Evolutionary conservation across 2,329 filamentous ascomycete species (phyloP), one percentile per base, ranked within the genome.

Genomic region (Clonostachys sp.): DNA sequence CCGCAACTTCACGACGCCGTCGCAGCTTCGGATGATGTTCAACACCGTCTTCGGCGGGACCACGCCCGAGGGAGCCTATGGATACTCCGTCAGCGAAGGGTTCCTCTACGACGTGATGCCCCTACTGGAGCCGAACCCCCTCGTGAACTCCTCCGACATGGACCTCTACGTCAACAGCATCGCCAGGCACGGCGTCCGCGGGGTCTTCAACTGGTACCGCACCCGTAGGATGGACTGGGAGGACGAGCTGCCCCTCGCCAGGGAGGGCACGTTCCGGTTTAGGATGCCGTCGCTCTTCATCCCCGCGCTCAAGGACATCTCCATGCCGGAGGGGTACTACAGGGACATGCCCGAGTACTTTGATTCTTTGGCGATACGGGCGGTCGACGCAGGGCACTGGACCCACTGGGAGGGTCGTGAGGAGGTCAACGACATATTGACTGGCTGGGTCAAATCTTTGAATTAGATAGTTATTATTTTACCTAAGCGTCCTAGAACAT

Each of bases 201-300:
- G 87, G 2, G 86, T 87, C 9, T 71, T 87, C 49, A 90, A 89
- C 65, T 95, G 88, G 87, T 96, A 96, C 68, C 81, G 88, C 41
- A 86, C 79, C 3, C 71, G 78, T 9, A 70, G 78, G 60, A 63
- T 83, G 50, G 94, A 94, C 63, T 86, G 74, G 60, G 77, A 87
- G 41, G 87, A 95, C 53, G 90, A 95, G 58, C 55, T 62, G 48
- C 60, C 71, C 39, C 70, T 86, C 33, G 71, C 81, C 46, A 68
- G 87, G 77, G 47, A 82, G 83, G 57, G 81, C 34, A 52, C 44
- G 73, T 59, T 49, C 24, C 36, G 36, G 14, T 39, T 39, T 12
- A n/a, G 12, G 36, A 18, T 18, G 36, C 36, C 12, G 7, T n/a
- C 36, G 14, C 36, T 39, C 14, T 39, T 39, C 36, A 39, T 39